A percentile compares a stretch with the other conserved stretches of the same genome.
Evolutionary conservation across 768 basidiomycete species (phyloP).

Genomic region (Boletus speciosus): DNA sequence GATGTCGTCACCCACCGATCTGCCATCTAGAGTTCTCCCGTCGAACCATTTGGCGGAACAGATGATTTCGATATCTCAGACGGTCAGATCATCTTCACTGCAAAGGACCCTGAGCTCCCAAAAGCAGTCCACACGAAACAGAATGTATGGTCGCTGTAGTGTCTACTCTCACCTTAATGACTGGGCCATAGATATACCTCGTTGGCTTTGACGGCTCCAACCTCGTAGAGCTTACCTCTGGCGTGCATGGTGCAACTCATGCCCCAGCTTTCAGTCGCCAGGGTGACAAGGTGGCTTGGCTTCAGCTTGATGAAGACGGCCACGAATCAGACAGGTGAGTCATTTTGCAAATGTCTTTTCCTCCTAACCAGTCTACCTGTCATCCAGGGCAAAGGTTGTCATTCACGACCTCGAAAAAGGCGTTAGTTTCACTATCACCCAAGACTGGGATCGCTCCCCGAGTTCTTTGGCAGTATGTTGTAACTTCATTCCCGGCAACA

Average conservation of each 20-base stretch:
- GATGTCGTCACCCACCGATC: not conserved
- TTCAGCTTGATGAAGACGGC: conserved; percentile 83
- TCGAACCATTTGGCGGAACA: conserved; percentile 84
- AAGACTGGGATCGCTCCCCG: conserved; percentile 84
- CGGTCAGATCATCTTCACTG: conserved; percentile 72
- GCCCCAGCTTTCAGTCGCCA: conserved; percentile 64
- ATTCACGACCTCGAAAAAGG: conserved; percentile 69
- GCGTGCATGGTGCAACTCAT: conserved; percentile 79
- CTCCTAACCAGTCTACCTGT: not conserved
- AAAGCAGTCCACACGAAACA: conserved; percentile 87
- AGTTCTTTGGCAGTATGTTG: conserved; percentile 14
- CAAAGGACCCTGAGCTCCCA: conserved; percentile 77
- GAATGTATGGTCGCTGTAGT: conserved; percentile 45
- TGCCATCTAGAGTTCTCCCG: conserved; percentile 55
- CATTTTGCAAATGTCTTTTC: not conserved
- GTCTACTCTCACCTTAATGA: not conserved
- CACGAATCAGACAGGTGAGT: conserved; percentile 80
- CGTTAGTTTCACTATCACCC: conserved; percentile 71
- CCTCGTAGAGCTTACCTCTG: conserved; percentile 73
- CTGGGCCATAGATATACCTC: conserved; percentile 58
- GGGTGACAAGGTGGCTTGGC: conserved; percentile 79
- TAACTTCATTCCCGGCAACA: not conserved
- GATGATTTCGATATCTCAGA: conserved; percentile 77
- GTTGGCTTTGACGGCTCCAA: conserved; percentile 53
- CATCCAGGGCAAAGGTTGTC: conserved; percentile 64